phyloP scores from a whole-genome alignment of 345 rosid genomes.

The Excoecaria cochinchinensis region DNA sequence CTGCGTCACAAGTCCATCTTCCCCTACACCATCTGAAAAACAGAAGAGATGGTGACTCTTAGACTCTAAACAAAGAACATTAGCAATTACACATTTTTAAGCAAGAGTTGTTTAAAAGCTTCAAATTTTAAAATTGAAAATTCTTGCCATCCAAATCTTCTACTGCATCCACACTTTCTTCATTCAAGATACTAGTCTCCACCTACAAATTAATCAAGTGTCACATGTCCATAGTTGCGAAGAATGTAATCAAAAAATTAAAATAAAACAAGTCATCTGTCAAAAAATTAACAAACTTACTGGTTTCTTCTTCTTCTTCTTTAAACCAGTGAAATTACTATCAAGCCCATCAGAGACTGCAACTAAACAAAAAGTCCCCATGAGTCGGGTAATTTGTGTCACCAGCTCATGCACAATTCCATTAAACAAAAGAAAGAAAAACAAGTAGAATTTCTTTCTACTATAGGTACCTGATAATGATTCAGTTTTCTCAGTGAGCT shows the following conservation, averaged over 20 bases:
- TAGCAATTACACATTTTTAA: background rate
- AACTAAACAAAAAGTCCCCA: background rate
- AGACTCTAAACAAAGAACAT: background rate
- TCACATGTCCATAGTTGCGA: background rate
- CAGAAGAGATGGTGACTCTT: background rate
- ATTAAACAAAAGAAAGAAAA: too few relatives aligned
- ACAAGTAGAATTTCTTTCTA: background rate
- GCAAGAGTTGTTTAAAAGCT: background rate
- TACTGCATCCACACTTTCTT: conserved; percentile 55
- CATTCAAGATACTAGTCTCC: conserved; percentile 56
- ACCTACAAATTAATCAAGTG: conserved; percentile 41
- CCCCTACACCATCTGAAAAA: conserved; percentile 46
- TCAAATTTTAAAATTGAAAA: background rate
- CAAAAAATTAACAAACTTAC: conserved; percentile 41
- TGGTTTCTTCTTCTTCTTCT: conserved; percentile 94
- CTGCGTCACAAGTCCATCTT: conserved; percentile 45
- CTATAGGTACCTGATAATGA: conserved; percentile 46
- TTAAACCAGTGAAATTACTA: conserved; percentile 69
- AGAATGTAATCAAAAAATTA: background rate
- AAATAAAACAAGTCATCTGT: background rate
- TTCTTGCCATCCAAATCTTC: conserved; percentile 66
- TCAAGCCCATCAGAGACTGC: conserved; percentile 79
- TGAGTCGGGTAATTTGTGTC: background rate
- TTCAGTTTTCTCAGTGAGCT: conserved; percentile 71
- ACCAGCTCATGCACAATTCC: background rate